A percentile compares a stretch with the other conserved stretches of the same genome.
phyloP scores from a whole-genome alignment of 2,329 filamentous ascomycete genomes.

The Ascocoryne sarcoides region DNA sequence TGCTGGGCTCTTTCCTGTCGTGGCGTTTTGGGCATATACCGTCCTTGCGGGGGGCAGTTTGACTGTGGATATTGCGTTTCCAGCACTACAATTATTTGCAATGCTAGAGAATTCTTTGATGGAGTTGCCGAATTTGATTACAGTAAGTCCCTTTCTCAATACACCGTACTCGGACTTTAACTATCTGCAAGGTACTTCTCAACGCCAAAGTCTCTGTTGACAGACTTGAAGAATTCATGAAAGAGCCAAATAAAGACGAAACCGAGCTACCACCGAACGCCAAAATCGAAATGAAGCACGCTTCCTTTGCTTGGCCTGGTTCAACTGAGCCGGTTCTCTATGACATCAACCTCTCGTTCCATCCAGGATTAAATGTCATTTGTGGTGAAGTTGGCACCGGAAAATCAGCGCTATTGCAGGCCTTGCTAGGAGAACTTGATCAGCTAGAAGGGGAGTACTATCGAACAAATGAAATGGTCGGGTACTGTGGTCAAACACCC shows the following conservation, averaged over 20 bases:
- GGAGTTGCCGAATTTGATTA: constrained; percentile 67
- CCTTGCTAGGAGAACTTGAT: constrained; percentile 28
- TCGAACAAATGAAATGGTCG: constrained; percentile 47
- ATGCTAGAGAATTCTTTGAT: constrained; percentile 67
- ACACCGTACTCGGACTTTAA: not conserved
- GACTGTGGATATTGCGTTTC: constrained; percentile 76
- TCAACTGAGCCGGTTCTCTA: constrained; percentile 45
- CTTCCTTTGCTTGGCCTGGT: constrained; percentile 75
- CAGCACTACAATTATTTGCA: constrained; percentile 70
- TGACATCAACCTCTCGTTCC: constrained; percentile 45
- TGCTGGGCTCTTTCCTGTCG: constrained; percentile 67
- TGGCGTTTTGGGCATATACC: constrained; percentile 76
- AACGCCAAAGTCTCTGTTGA: constrained; percentile 77
- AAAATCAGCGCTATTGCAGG: constrained; percentile 40
- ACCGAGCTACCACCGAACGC: constrained; percentile 14
- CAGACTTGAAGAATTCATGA: constrained; percentile 80
- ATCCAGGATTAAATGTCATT: constrained; percentile 48
- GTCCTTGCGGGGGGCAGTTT: constrained; percentile 58
- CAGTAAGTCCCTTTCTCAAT: constrained; percentile 33
- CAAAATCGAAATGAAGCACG: constrained; percentile 46
- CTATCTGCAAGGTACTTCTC: constrained; percentile 38
- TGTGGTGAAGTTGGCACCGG: constrained; percentile 58
- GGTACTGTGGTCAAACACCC: constrained; percentile 56
- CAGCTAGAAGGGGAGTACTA: constrained; percentile 29
- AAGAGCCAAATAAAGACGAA: constrained; percentile 66